These are phyloP conservation scores for Coleophoma eucalyptorum DNA, from an alignment of 2,329 filamentous ascomycete species.

Conservation along the genomic window DNA sequence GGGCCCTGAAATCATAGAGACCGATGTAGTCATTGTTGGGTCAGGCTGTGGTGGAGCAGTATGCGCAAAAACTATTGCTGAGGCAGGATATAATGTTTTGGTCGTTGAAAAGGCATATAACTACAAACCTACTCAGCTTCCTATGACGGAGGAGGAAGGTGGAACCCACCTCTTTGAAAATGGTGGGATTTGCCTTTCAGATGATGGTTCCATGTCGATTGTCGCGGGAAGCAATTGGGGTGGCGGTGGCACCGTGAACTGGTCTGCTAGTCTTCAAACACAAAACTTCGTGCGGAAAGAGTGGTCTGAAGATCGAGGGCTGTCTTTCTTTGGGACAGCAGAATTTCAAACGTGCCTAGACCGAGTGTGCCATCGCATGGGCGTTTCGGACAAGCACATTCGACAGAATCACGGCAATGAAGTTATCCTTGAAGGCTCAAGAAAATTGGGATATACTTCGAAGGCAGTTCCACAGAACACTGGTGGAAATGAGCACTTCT, in stretches of 20 bases:
- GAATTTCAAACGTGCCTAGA: conserved; percentile 79
- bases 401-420: conserved; percentile 71
- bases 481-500: conserved; percentile 68
- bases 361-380: conserved; percentile 74
- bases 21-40: conserved; percentile 82
- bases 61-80: conserved; percentile 73
- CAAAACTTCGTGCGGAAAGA: conserved; percentile 75
- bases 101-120: conserved; percentile 83
- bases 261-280: conserved; percentile 64
- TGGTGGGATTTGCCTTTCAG: conserved; percentile 50
- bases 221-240: conserved; percentile 74
- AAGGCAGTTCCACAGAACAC: conserved; percentile 76
- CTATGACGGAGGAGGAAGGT: conserved; percentile 64
- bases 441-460: conserved; percentile 69
- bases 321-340: conserved; percentile 69
- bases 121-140: conserved; percentile 67
- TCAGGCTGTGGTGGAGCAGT: conserved; percentile 85
- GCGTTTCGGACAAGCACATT: conserved; percentile 62
- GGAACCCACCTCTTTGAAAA: conserved; percentile 66
- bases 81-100: conserved; percentile 70
- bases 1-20: conserved; percentile 58
- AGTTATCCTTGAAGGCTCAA: conserved; percentile 69
- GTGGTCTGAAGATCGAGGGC: conserved; percentile 64
- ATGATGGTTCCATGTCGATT: conserved; percentile 56
- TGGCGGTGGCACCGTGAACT: conserved; percentile 86